Evolutionary conservation across 2,329 filamentous ascomycete genomes (phyloP).

Genomic region (Drechslerella coelobrocha): DNA sequence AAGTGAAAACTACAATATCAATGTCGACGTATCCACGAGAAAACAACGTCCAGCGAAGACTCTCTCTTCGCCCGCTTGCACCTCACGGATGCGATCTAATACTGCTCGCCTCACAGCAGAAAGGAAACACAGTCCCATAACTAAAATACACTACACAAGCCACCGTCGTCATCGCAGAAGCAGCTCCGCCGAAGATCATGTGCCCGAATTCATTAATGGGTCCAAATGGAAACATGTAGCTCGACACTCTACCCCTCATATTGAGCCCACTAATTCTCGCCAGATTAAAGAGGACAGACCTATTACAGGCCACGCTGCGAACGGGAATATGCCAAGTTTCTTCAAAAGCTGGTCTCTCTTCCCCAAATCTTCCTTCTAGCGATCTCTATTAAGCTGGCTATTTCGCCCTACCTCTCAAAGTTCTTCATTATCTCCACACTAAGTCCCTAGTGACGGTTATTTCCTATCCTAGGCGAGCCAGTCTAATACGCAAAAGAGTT

Average conservation of each 20-base stretch:
- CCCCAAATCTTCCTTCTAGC: slow-evolving; percentile 17
- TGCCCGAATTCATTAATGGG: not conserved
- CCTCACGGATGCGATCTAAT: not conserved
- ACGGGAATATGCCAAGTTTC: not conserved
- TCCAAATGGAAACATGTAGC: not conserved
- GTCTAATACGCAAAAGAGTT: too few species aligned
- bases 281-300: not conserved
- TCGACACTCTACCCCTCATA: not conserved
- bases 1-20: not conserved
- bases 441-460: too few species aligned
- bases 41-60: not conserved
- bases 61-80: not conserved
- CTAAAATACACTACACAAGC: not conserved
- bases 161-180: not conserved
- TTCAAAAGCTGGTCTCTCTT: slow-evolving; percentile 29
- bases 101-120: not conserved
- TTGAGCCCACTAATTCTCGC: not conserved
- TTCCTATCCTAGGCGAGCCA: too few species aligned
- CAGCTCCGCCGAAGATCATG: not conserved
- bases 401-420: not conserved
- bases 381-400: slow-evolving; percentile 3
- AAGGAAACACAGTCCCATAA: too few species aligned
- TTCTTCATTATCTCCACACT: too few species aligned
- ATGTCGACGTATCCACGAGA: not conserved
- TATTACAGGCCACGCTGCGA: not conserved